A percentile compares a stretch with the other conserved stretches of the same genome.
Evolutionary conservation across 2,329 filamentous ascomycete genomes (phyloP).

Genomic region (Pseudocercospora macadamiae): DNA sequence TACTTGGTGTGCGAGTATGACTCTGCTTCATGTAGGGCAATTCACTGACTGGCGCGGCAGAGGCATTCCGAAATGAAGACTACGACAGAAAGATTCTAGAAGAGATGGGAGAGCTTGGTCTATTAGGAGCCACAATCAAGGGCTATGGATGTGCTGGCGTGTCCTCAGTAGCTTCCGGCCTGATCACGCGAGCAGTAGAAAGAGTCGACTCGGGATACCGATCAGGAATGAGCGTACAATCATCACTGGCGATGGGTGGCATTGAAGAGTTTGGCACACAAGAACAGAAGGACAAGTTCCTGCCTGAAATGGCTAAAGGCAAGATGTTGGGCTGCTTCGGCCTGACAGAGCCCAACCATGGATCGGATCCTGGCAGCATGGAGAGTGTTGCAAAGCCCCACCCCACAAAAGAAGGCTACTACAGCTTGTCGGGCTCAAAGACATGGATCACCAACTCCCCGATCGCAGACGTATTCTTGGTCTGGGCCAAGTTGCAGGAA

Average conservation of each 20-base stretch:
- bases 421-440: constrained; percentile 77
- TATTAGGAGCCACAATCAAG: constrained; percentile 81
- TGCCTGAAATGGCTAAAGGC: constrained; percentile 80
- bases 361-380: constrained; percentile 89
- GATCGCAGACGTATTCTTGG: constrained; percentile 79
- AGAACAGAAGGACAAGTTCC: constrained; percentile 82
- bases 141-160: constrained; percentile 88
- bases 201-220: constrained; percentile 89
- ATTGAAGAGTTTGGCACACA: constrained; percentile 85
- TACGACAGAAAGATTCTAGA: constrained; percentile 83
- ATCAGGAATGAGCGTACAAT: constrained; percentile 91
- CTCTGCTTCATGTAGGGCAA: neutral
- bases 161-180: constrained; percentile 82
- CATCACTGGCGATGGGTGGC: constrained; percentile 88
- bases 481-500: constrained; percentile 91
- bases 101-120: constrained; percentile 91
- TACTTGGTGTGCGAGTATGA: constrained; percentile 66
- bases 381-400: constrained; percentile 84
- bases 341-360: constrained; percentile 89
- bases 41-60: constrained; percentile 48
- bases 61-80: constrained; percentile 82
- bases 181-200: constrained; percentile 89
- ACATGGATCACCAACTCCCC: constrained; percentile 97
- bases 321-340: constrained; percentile 85
- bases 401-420: constrained; percentile 80